These are phyloP conservation scores for Lanmaoa rubissima DNA, from an alignment of 768 basidiomycete species.

Conservation along the genomic window DNA sequence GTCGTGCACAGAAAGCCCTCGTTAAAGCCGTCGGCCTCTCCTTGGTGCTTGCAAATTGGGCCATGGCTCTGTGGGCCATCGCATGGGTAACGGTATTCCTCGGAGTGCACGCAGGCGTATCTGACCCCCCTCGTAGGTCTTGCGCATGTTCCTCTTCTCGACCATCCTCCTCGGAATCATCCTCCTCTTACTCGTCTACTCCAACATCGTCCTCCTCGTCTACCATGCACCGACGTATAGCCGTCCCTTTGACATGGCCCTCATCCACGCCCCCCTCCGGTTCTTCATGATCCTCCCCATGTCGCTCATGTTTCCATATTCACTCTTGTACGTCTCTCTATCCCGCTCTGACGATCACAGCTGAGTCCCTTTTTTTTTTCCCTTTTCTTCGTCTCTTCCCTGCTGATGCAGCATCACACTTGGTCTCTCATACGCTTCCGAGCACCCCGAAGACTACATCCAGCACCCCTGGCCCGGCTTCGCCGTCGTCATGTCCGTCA, in stretches of 20 bases:
- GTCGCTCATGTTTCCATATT: constrained; percentile 48
- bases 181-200: constrained; percentile 68
- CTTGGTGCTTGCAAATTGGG: constrained; percentile 75
- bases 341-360: background rate
- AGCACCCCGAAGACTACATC: constrained; percentile 50
- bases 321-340: constrained; percentile 45
- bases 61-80: constrained; percentile 79
- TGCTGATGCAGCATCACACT: constrained; percentile 57
- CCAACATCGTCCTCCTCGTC: constrained; percentile 72
- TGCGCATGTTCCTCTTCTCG: constrained; percentile 73
- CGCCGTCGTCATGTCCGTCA: constrained; percentile 61
- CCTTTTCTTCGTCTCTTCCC: too few relatives aligned
- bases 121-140: constrained; percentile 41
- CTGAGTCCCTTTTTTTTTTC: background rate
- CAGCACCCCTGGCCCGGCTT: constrained; percentile 74
- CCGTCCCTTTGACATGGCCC: constrained; percentile 71
- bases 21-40: constrained; percentile 79
- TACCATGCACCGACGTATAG: constrained; percentile 62
- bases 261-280: constrained; percentile 86
- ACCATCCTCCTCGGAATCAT: constrained; percentile 74
- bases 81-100: constrained; percentile 50
- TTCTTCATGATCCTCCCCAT: constrained; percentile 60
- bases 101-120: accelerated
- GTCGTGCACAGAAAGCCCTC: constrained; percentile 50
- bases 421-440: constrained; percentile 53